These are phyloP conservation scores for Ophiocordyceps polyrhachis-furcata DNA, from an alignment of 2,329 filamentous ascomycete species.

Conservation along the genomic window DNA sequence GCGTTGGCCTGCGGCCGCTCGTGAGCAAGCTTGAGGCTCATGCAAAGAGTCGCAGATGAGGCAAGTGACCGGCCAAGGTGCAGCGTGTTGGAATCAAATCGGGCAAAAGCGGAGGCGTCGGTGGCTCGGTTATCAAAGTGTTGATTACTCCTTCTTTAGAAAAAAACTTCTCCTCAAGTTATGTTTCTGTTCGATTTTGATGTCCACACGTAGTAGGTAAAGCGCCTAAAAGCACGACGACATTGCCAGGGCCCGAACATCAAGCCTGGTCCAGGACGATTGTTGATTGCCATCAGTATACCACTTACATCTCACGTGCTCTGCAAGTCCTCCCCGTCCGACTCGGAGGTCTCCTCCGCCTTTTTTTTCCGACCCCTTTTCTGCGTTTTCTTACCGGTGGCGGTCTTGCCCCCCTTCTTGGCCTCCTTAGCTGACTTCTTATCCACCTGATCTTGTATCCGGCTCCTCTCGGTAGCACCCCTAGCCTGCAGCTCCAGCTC, in stretches of 20 bases:
- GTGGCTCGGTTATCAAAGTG: too few species aligned
- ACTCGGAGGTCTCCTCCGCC: not conserved
- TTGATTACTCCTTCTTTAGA: too few species aligned
- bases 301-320: not conserved
- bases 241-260: too few species aligned
- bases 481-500: slow-evolving; percentile 46
- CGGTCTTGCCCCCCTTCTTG: slow-evolving; percentile 11
- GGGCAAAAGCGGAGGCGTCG: not conserved
- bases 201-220: too few species aligned
- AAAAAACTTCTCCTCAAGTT: too few species aligned
- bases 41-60: slow-evolving; percentile 17
- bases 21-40: slow-evolving; percentile 44
- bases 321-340: slow-evolving; percentile 3
- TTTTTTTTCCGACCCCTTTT: slow-evolving; percentile 8
- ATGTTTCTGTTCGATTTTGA: too few species aligned
- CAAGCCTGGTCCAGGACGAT: too few species aligned
- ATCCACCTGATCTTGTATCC: slow-evolving; percentile 62
- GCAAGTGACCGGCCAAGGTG: not conserved
- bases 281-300: too few species aligned
- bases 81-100: not conserved
- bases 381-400: slow-evolving; percentile 14
- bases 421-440: slow-evolving; percentile 47
- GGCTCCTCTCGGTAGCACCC: slow-evolving; percentile 53
- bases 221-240: too few species aligned
- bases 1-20: slow-evolving; percentile 50